Evolutionary conservation across 2,329 filamentous ascomycete genomes (phyloP).

Genomic region (Fusarium sp.): DNA sequence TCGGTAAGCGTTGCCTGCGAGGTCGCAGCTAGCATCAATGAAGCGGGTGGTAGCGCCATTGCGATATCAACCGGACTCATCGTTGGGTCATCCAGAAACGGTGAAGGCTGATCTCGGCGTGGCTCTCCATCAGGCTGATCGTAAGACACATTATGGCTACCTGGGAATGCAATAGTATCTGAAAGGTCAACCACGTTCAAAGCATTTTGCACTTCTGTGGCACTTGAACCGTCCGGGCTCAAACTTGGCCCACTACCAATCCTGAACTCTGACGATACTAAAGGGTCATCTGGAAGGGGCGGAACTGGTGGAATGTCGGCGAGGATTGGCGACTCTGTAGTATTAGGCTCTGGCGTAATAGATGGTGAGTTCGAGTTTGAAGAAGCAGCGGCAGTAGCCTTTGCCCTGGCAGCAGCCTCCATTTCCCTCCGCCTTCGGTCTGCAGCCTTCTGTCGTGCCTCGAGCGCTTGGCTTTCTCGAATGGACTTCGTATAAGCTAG

Average conservation of each 20-base stretch:
- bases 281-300: conserved; percentile 25
- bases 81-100: conserved; percentile 30
- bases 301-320: conserved; percentile 37
- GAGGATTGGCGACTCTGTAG: conserved; percentile 9
- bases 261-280: neutral
- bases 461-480: conserved; percentile 72
- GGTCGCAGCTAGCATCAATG: conserved; percentile 26
- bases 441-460: conserved; percentile 61
- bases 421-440: conserved; percentile 61
- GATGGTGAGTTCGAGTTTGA: conserved; percentile 24
- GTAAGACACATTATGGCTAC: conserved; percentile 11
- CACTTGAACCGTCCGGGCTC: neutral
- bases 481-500: conserved; percentile 87
- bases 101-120: conserved; percentile 19
- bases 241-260: neutral
- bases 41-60: conserved; percentile 34
- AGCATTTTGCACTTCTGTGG: conserved; percentile 23
- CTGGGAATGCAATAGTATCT: conserved; percentile 3
- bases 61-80: conserved; percentile 36
- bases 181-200: conserved; percentile 21
- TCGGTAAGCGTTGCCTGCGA: conserved; percentile 14
- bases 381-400: conserved; percentile 44
- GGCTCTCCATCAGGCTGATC: conserved; percentile 15
- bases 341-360: conserved; percentile 26
- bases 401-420: conserved; percentile 55